A percentile compares a stretch with the other conserved stretches of the same genome.
phyloP scores from a whole-genome alignment of 345 rosid species.

The Toxicodendron radicans region DNA sequence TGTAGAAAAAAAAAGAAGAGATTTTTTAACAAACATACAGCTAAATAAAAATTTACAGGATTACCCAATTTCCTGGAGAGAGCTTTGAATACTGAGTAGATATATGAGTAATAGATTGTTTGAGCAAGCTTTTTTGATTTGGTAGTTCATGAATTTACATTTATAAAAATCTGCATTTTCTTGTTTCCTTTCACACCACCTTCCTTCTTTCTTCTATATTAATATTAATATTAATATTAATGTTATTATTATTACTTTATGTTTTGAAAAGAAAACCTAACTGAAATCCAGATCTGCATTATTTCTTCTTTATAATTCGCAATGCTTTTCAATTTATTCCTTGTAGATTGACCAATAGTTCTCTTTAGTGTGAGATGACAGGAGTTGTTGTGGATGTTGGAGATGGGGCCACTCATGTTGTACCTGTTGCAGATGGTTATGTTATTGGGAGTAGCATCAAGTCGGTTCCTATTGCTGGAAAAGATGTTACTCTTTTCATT shows the following conservation, averaged over 20 bases:
- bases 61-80: neutral
- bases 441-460: conserved; percentile 95
- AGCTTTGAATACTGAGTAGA: neutral
- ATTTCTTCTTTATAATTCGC: neutral
- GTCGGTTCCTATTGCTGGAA: conserved; percentile 85
- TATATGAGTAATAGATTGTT: neutral
- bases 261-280: neutral
- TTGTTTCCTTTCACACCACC: neutral
- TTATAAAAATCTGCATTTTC: neutral
- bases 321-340: conserved; percentile 8
- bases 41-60: neutral
- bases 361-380: conserved; percentile 97
- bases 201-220: neutral
- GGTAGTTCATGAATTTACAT: neutral
- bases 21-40: neutral
- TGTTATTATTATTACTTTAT: too few relatives aligned
- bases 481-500: conserved; percentile 84
- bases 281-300: neutral
- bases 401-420: conserved; percentile 93
- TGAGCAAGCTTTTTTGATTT: neutral
- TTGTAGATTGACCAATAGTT: conserved; percentile 46
- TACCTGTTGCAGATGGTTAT: conserved; percentile 99
- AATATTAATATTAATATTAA: neutral
- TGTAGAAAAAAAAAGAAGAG: neutral
- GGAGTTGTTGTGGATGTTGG: conserved; percentile 98